Evolutionary conservation across 257 asterid genomes (phyloP), one percentile per base, ranked within the genome.

Genomic region (Ehretia macrophylla): DNA sequence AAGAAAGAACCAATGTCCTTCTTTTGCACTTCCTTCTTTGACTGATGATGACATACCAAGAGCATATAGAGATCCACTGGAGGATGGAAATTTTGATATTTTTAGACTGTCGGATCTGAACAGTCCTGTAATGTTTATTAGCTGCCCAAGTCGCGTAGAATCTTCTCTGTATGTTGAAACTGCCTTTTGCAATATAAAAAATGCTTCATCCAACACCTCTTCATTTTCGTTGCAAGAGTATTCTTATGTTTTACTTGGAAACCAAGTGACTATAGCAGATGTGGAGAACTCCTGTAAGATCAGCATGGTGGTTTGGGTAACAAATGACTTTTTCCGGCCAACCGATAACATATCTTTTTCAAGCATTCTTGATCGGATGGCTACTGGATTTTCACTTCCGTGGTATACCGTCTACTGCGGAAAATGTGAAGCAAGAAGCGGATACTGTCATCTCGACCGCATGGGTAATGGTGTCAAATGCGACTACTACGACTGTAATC

Each of bases 361-460:
- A 23, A 64, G 60, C 48, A 60, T 82, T 38, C 77, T 58, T 5
- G 68, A 40, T 5, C 55, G 75, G 23, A 32, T 76, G 37, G 51
- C 70, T 38, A 79, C 74, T 60, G 85, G 88, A 42, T 69, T 79
- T 60, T 78, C 76, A 56, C 69, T 76, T 11, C 56, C 69, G 0
- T 72, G 80, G 82, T 65, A 3, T 47, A 1, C 1, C 1, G 66
- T 56, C n/a, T 16, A 14, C 0, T 78, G 84, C 35, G 17, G 47
- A 32, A 32, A 46, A 10, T 71, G 79, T 57, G 65, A 37, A 22
- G 51, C 40, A 14, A 70, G 38, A 13, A 52, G 46, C 10, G 72
- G 0, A 6, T 75, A 73, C 59, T 47, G 53, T n/a, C n/a, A n/a
- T n/a, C n/a, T n/a, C n/a, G n/a, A n/a, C n/a, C n/a, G n/a, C n/a